Base-by-base conservation (phyloP, 139 green algal genomes). In the Chlorokybus atmophyticus region DNA sequence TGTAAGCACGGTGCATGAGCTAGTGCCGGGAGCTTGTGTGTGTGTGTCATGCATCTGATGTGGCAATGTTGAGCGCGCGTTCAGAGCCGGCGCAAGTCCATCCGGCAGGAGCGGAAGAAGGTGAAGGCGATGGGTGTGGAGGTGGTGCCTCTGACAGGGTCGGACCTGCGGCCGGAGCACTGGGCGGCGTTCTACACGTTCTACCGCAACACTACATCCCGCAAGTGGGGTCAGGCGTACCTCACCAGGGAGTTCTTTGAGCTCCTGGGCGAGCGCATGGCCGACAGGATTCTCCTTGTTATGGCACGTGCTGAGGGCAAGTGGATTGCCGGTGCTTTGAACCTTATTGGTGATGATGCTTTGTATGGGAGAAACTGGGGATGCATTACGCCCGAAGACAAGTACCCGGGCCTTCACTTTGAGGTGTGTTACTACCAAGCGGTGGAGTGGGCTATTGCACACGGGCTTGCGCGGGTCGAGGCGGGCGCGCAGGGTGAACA, bases 281-380 rank as follows among this genome's bases (percentile, higher is more conserved):
- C 48, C 3, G 77, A 84, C 35, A 25, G 55, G 2, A 58, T 94
- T 50, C 50, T 94, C 75, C 72, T 94, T 47, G 84, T 93, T 32
- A 62, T 83, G 47, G 87, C 86, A 10, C 70, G 87, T 28, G 57
- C 52, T 4, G 39, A 42, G 14, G 57, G 63, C n/a, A 4, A 48
- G 23, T 35, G 79, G 4, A 74, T 93, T 21, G 87, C 85, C 5
- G 87, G 64, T 0, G 87, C 87, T 1, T 73, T 95, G 14, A 95
- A 95, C 68, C 70, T 95, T 2, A 63, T 90, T 6, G 87, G 87
- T 40, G 79, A 65, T 4, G 60, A 95, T 32, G 71, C 76, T 2
- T 64, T 95, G 3, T 94, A 71, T 66, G 87, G 87, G 28, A 67
- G 87, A 35, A 93, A 94, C 74, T 95, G 88, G 86, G 88, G 87